A percentile compares a stretch with the other conserved stretches of the same genome.
Evolutionary conservation across 169 alveolate genomes (phyloP).

Genomic region (Cryptosporidium parvum): DNA sequence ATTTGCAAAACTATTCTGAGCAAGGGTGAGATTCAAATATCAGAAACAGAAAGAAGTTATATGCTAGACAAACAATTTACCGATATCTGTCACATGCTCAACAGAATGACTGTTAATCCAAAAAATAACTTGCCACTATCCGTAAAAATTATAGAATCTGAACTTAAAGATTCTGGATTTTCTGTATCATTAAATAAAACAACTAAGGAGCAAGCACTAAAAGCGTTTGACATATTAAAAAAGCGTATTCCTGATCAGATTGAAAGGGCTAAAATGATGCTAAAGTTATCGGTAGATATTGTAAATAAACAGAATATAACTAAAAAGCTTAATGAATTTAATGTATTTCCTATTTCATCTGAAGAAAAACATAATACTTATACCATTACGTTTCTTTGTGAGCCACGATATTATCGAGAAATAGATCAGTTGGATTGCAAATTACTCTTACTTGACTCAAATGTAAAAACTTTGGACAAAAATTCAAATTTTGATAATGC

Average conservation of each 20-base stretch:
- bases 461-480: conserved; percentile 11
- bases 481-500: neutral
- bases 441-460: conserved; percentile 40
- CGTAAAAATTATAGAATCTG: conserved; percentile 85
- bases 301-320: neutral
- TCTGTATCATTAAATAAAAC: conserved; percentile 85
- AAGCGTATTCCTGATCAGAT: conserved; percentile 84
- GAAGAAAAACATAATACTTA: conserved; percentile 21
- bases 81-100: conserved; percentile 85
- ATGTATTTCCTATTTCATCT: conserved; percentile 1
- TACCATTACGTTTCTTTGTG: conserved; percentile 50
- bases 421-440: conserved; percentile 50
- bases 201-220: conserved; percentile 87
- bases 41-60: conserved; percentile 89
- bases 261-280: conserved; percentile 85
- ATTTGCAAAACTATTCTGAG: conserved; percentile 92
- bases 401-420: conserved; percentile 56
- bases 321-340: conserved; percentile 17
- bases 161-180: conserved; percentile 82
- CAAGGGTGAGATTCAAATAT: conserved; percentile 92
- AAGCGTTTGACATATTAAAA: conserved; percentile 84
- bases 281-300: conserved; percentile 54
- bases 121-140: conserved; percentile 89
- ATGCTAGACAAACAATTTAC: conserved; percentile 84
- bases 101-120: conserved; percentile 86